Percentiles rank a stretch among this genome's conserved stretches.
Conservation (phyloP, 2,329 filamentous ascomycete species). For the Scleromitrula shiraiana region DNA sequence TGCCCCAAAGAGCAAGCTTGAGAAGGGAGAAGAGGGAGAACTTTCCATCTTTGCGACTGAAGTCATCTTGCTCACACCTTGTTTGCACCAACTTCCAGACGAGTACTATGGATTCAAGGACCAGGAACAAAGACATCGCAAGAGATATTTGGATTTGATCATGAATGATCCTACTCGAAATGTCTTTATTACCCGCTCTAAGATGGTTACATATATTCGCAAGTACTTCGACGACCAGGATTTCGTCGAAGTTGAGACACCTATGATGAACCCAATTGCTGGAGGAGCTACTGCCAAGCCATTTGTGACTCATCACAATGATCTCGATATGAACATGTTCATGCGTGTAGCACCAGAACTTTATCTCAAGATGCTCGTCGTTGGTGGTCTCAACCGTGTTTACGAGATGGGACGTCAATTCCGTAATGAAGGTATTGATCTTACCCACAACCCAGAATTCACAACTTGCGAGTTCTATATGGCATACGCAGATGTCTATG, state of each 20-base stretch:
- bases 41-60: constrained; percentile 88
- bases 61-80: constrained; percentile 79
- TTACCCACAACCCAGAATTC: constrained; percentile 98
- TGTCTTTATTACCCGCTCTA: constrained; percentile 75
- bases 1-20: constrained; percentile 81
- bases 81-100: constrained; percentile 80
- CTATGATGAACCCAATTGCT: constrained; percentile 94
- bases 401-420: constrained; percentile 96
- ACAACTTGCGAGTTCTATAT: constrained; percentile 97
- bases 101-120: constrained; percentile 95
- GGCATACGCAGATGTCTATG: constrained; percentile 87
- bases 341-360: constrained; percentile 93
- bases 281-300: constrained; percentile 93
- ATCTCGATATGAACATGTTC: constrained; percentile 88
- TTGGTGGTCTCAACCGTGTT: constrained; percentile 88
- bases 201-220: constrained; percentile 83
- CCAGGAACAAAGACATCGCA: constrained; percentile 84
- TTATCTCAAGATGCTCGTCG: constrained; percentile 91
- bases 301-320: constrained; percentile 94
- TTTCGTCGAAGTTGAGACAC: constrained; percentile 92
- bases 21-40: constrained; percentile 72
- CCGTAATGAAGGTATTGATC: constrained; percentile 83
- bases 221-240: constrained; percentile 78
- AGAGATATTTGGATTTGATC: constrained; percentile 91
- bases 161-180: constrained; percentile 81